Conservation (phyloP, 2,329 filamentous ascomycete genomes). For the Alternaria triticimaculans region DNA sequence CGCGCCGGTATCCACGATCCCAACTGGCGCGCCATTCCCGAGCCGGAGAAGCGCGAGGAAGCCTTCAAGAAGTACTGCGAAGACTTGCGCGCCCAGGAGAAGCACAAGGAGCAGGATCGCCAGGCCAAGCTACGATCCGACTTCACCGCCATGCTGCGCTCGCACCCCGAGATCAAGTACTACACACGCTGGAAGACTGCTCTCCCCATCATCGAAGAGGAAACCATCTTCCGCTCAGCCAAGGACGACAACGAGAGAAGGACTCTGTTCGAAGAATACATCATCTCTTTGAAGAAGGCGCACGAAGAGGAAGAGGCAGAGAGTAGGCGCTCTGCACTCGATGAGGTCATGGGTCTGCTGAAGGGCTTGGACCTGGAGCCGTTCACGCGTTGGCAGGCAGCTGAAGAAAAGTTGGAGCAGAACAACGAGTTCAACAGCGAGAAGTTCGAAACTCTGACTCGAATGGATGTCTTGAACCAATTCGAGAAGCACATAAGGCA, state of each 20-base stretch:
- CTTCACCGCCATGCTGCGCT: conserved; percentile 94
- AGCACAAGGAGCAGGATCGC: conserved; percentile 91
- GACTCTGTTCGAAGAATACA: conserved; percentile 92
- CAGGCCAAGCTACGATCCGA: conserved; percentile 89
- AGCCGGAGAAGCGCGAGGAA: conserved; percentile 86
- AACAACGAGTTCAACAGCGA: conserved; percentile 78
- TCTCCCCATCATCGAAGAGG: conserved; percentile 88
- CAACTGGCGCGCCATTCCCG: conserved; percentile 90
- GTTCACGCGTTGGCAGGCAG: conserved; percentile 93
- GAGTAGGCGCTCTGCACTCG: conserved; percentile 80
- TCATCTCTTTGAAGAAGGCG: conserved; percentile 79
- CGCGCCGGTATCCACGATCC: conserved; percentile 85
- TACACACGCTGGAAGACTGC: conserved; percentile 98
- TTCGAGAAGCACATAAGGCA: conserved; percentile 96
- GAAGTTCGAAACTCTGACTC: conserved; percentile 84
- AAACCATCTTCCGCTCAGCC: conserved; percentile 93
- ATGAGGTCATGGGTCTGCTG: conserved; percentile 79
- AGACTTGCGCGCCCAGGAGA: conserved; percentile 89
- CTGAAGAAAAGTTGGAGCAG: conserved; percentile 79
- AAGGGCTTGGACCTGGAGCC: conserved; percentile 84
- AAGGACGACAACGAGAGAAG: conserved; percentile 86
- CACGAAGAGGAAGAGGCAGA: conserved; percentile 77
- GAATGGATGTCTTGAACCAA: conserved; percentile 86
- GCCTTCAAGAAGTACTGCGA: conserved; percentile 96
- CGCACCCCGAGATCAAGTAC: conserved; percentile 95